Base-by-base conservation (phyloP, 2,329 filamentous ascomycete genomes). In the Fusarium pseudocircinatum region DNA sequence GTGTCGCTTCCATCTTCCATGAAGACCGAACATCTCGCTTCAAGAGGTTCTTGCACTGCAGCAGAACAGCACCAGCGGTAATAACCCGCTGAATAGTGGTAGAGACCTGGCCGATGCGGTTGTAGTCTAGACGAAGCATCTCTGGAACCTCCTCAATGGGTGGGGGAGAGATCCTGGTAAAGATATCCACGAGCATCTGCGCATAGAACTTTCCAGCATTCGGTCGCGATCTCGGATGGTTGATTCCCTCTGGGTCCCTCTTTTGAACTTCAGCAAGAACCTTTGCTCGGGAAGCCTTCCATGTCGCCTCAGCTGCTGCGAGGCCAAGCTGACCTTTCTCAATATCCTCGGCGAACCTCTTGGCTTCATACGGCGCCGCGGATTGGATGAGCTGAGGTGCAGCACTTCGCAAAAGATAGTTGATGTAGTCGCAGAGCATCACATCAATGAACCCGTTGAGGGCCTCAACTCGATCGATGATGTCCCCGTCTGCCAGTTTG, bases 1-100 rank as follows among this genome's bases (percentile, higher is more conserved):
- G 90, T 6, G 86, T 84, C 0, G 93, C 92, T 81, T 95, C 92
- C 30, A 86, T 89, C 81, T 92, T 94, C 94, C 94, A 96, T 26
- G 92, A 90, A 18, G 89, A 88, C 49, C 94, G 90, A 7, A 94
- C 92, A 78, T 96, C 93, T 22, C 94, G 90, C 82, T 95, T 95
- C 37, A 96, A 87, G 13, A 96, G 85, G 75, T 95, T 96, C 84
- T 96, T 96, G 81, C 92, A 92, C 58, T 94, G 94, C 20, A 96
- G 84, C 34, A 95, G 84, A 53, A 96, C 92, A 0, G 93, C 92
- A 3, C 92, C 93, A 7, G 92, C 89, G 2, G 92, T 93, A 28
- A 93, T 89, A 75, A 96, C 91, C 49, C 90, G 88, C 50, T 83
- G 82, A 1, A 83, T 77, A 73, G 76, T 82, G 26, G 72, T 78